Conservation (phyloP, 2,329 filamentous ascomycete genomes). For the Raffaelea ambrosiae region DNA sequence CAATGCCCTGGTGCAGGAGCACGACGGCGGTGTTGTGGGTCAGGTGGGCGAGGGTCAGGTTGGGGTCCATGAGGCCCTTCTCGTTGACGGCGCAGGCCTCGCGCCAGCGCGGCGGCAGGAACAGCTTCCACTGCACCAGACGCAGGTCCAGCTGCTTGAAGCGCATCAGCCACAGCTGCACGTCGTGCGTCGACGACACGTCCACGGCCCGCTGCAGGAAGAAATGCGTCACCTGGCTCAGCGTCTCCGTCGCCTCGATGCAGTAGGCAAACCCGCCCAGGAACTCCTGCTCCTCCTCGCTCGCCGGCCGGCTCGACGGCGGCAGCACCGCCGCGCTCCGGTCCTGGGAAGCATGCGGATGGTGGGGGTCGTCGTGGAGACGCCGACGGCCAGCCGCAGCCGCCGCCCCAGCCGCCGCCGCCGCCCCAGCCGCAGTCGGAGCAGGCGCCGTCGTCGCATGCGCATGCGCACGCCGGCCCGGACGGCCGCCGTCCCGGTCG, state of each 20-base stretch:
- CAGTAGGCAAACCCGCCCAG: conserved; percentile 28
- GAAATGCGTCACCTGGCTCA: conserved; percentile 25
- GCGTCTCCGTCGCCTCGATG: conserved; percentile 27
- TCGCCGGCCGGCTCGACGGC: conserved; percentile 1
- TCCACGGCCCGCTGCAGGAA: conserved; percentile 26
- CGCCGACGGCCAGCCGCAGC: no score
- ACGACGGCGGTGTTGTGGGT: conserved; percentile 34
- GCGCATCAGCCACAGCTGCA: conserved; percentile 3
- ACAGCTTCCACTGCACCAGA: conserved; percentile 26
- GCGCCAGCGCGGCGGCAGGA: conserved; percentile 32
- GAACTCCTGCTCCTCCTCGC: conserved; percentile 1
- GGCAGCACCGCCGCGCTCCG: not conserved
- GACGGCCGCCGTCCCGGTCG: no score
- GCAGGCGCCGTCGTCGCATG: no score
- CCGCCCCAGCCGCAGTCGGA: no score
- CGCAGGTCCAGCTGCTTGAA: conserved; percentile 8
- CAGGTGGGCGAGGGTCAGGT: conserved; percentile 32
- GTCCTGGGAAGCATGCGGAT: not conserved
- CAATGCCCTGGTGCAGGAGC: conserved; percentile 30
- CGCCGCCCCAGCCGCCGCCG: no score
- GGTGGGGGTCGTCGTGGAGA: no score
- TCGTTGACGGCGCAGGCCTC: conserved; percentile 29
- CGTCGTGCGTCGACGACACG: conserved; percentile 1
- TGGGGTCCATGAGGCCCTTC: conserved; percentile 33
- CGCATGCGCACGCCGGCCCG: no score